phyloP scores from a whole-genome alignment of 495 filamentous ascomycete genomes.

The Astrocystis sublimbata region DNA sequence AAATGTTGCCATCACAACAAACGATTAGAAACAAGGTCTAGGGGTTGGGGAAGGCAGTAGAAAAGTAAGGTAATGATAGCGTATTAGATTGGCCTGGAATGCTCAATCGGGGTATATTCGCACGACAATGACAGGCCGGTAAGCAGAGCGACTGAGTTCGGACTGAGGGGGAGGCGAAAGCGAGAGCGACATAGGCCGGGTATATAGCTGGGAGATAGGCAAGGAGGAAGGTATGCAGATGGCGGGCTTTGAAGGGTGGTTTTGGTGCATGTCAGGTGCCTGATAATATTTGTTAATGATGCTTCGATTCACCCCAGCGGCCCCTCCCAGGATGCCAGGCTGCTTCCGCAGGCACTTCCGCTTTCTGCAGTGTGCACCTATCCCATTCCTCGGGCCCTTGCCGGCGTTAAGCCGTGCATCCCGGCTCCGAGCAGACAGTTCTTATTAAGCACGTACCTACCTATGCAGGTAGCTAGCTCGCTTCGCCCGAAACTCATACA shows the following conservation, averaged over 20 bases:
- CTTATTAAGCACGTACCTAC: not conserved
- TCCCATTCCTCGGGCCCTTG: not conserved
- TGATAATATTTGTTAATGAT: slow-evolving; percentile 26
- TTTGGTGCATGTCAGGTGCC: slow-evolving; percentile 7
- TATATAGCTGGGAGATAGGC: not conserved
- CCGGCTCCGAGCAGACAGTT: slow-evolving; percentile 23
- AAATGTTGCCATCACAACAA: not conserved
- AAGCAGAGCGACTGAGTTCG: not conserved
- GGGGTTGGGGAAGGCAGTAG: not conserved
- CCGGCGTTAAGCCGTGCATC: slow-evolving; percentile 12
- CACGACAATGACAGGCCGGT: not conserved
- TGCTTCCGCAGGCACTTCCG: not conserved
- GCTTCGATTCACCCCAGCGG: slow-evolving; percentile 29
- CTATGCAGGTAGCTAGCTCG: no score
- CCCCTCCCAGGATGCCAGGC: slow-evolving; percentile 23
- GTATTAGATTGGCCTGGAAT: not conserved
- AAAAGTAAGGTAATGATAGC: no score
- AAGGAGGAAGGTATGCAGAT: slow-evolving; percentile 8
- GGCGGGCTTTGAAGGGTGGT: slow-evolving; percentile 11
- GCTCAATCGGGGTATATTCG: not conserved
- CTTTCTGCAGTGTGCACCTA: not conserved
- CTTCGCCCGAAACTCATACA: no score
- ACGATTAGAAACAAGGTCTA: not conserved
- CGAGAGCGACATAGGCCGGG: not conserved
- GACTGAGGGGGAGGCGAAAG: not conserved